Evolutionary conservation across 2,329 filamentous ascomycete species (phyloP), one percentile per base, ranked within the genome.

Genomic region (Talaromyces sp.): DNA sequence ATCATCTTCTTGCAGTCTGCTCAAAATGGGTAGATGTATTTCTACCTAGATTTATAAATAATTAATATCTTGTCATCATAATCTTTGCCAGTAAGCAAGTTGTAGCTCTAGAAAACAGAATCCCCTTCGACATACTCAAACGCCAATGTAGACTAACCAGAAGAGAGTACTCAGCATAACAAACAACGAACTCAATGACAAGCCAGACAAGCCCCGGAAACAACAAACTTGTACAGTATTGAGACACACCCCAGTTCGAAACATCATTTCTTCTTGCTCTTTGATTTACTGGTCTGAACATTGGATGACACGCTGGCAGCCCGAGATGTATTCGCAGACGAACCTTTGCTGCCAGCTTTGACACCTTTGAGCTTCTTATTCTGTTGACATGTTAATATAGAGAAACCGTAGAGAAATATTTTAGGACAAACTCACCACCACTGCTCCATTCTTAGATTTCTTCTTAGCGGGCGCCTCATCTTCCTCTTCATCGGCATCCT

Each of bases 351-450:
- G 65, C 84, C 87, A 61, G 81, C 83, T 60, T 97, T 97, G 74
- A 97, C 87, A 56, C 89, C 91, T 71, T 97, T 95, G 57, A 97
- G 86, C 61, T 92, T 88, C 81, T 98, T 98, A 79, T 97, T 97
- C 93, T 98, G 75, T 69, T 35, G 19, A 37, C 16, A 48, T 37
- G 19, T 54, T 56, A 63, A 48, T 22, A 59, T 31, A 52, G n/a
- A 16, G 3, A 41, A 33, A 22, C 22, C 14, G 27, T 6, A 43
- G 45, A 50, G 63, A 31, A 19, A 62, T 22, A 43, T 31, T 13
- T 3, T 35, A 10, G 33, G 45, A 11, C 16, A 61, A 56, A 39
- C 45, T 60, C 24, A 63, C 75, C 83, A 95, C 92, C 87, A 96
- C 96, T 67, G 93, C 90, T 62, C 89, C 89, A 71, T 91, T 92